phyloP scores from a whole-genome alignment of 768 basidiomycete genomes.

The Suillus decipiens region DNA sequence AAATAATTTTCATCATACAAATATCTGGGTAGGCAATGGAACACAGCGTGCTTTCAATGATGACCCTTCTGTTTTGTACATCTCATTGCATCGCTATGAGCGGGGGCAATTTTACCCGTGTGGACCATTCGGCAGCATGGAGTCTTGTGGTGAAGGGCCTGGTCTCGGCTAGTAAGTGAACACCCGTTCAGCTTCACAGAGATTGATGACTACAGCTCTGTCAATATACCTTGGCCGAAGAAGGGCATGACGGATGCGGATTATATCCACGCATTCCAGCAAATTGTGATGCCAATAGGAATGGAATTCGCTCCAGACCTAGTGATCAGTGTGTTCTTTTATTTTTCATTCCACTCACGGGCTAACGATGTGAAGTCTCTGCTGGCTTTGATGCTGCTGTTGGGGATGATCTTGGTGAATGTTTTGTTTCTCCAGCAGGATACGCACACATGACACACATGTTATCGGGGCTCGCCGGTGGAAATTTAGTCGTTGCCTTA shows the following conservation, averaged over 20 bases:
- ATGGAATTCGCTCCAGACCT: slow-evolving; percentile 95
- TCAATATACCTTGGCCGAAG: slow-evolving; percentile 95
- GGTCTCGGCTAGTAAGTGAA: slow-evolving; percentile 82
- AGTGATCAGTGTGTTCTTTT: slow-evolving; percentile 76
- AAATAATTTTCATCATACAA: slow-evolving; percentile 6
- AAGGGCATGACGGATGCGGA: slow-evolving; percentile 92
- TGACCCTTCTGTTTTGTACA: slow-evolving; percentile 88
- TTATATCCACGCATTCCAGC: slow-evolving; percentile 95
- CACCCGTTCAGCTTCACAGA: slow-evolving; percentile 7
- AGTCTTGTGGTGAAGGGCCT: slow-evolving; percentile 80
- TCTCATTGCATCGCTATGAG: slow-evolving; percentile 95
- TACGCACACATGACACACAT: slow-evolving; percentile 99
- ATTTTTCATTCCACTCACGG: background rate
- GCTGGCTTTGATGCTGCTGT: slow-evolving; percentile 97
- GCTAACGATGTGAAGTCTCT: slow-evolving; percentile 63
- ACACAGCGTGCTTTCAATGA: slow-evolving; percentile 96
- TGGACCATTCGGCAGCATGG: slow-evolving; percentile 85
- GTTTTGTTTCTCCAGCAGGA: slow-evolving; percentile 86
- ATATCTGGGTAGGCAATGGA: slow-evolving; percentile 72
- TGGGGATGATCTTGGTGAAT: slow-evolving; percentile 91
- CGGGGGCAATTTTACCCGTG: slow-evolving; percentile 91
- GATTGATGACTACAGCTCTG: slow-evolving; percentile 57
- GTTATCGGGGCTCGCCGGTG: slow-evolving; percentile 84
- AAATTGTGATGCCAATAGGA: slow-evolving; percentile 95
- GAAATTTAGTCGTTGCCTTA: slow-evolving; percentile 88